These are phyloP conservation scores for Jackrogersella multiformis DNA, from an alignment of 495 filamentous ascomycete species.

Conservation along the genomic window DNA sequence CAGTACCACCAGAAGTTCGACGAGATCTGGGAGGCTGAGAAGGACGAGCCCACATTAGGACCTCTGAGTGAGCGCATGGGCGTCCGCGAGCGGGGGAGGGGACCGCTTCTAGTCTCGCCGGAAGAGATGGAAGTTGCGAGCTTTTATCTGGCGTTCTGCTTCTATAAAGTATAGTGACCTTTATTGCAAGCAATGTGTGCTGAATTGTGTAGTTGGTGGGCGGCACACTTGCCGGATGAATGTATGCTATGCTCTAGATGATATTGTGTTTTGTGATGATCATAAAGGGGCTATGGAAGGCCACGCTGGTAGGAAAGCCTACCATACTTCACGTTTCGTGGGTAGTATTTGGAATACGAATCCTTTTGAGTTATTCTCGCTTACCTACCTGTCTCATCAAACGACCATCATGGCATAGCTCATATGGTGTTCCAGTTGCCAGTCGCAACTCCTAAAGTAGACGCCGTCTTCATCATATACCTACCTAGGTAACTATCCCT, in stretches of 20 bases:
- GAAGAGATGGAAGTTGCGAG: slow-evolving; percentile 91
- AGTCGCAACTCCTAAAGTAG: too few species aligned
- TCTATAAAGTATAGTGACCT: slow-evolving; percentile 80
- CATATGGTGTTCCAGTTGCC: background rate
- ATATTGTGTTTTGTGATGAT: background rate
- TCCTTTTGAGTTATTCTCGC: background rate
- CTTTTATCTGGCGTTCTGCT: slow-evolving; percentile 93
- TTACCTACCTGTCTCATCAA: background rate
- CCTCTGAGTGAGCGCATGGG: slow-evolving; percentile 93
- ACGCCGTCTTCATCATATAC: too few species aligned
- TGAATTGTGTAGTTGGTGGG: background rate
- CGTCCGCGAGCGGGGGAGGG: slow-evolving; percentile 75
- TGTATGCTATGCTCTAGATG: background rate
- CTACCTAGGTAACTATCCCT: too few species aligned
- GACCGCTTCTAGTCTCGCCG: slow-evolving; percentile 71
- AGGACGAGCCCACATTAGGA: slow-evolving; percentile 79
- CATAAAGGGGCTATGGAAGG: background rate
- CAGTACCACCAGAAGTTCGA: slow-evolving; percentile 89
- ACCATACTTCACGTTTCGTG: background rate
- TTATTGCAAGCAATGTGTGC: background rate
- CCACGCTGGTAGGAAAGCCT: background rate
- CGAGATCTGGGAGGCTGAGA: slow-evolving; percentile 91
- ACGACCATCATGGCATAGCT: background rate
- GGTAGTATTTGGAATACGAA: slow-evolving; percentile 1
- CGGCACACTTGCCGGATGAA: background rate